phyloP scores from a whole-genome alignment of 441 rosid species.

The Isatis lusitanica region DNA sequence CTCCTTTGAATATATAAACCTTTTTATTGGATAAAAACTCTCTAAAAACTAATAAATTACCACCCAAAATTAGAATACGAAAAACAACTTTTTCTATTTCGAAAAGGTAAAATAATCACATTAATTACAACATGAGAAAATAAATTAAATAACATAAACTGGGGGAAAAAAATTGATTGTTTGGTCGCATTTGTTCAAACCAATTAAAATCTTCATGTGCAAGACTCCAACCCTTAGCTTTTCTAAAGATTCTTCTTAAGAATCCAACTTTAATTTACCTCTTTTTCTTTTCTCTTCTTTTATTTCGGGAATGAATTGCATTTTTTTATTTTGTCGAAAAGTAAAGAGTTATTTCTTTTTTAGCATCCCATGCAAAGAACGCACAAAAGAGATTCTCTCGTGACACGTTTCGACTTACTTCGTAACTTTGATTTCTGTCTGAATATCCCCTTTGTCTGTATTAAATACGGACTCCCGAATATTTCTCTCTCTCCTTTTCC shows the following conservation, averaged over 20 bases:
- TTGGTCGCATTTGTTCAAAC: slow-evolving; percentile 35
- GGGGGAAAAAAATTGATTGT: background rate
- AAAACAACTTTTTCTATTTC: background rate
- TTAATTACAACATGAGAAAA: background rate
- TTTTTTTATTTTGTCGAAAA: slow-evolving; percentile 17
- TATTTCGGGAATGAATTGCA: slow-evolving; percentile 21
- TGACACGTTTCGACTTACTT: slow-evolving; percentile 41
- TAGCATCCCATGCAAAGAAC: slow-evolving; percentile 43
- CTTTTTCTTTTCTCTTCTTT: slow-evolving; percentile 34
- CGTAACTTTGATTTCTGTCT: slow-evolving; percentile 35
- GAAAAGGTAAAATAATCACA: background rate
- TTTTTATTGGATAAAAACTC: background rate
- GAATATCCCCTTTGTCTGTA: slow-evolving; percentile 44
- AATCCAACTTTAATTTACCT: slow-evolving; percentile 32
- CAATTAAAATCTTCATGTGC: slow-evolving; percentile 38
- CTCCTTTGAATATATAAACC: background rate
- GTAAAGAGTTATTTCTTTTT: slow-evolving; percentile 35
- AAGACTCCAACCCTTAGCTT: slow-evolving; percentile 44
- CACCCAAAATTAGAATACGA: background rate
- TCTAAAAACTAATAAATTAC: background rate
- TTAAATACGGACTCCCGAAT: slow-evolving; percentile 28
- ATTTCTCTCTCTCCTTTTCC: slow-evolving; percentile 15
- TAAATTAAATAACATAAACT: background rate
- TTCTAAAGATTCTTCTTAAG: slow-evolving; percentile 32
- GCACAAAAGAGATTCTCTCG: slow-evolving; percentile 37